Base-by-base conservation (phyloP, 2,329 filamentous ascomycete genomes). In the Pestalotiopsis fici region DNA sequence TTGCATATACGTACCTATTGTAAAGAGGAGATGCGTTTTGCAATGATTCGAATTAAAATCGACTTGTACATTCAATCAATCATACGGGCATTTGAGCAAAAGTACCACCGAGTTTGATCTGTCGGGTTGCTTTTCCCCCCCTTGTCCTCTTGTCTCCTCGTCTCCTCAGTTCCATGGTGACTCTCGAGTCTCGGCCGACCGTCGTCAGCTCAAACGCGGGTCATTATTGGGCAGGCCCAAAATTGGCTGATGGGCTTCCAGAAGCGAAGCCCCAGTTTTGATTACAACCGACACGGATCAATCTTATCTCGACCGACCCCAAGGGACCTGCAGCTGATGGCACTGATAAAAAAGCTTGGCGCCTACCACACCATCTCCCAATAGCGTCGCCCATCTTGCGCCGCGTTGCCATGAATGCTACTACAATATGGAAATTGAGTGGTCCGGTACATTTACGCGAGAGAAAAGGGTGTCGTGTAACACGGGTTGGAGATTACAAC, bases 321-420 rank as follows among this genome's bases (percentile, higher is more conserved):
- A 11, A 11, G 63, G 63, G 31, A 57, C 59, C 18, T 66, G 65
- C 65, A 66, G 65, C 37, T 61, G 56, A 62, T 61, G 35, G 65
- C 27, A 31, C 39, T 25, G 65, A 66, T 66, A 62, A 66, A 62
- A 66, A 66, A 66, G 65, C 65, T 66, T 66, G 65, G 65, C 65
- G 31, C 25, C 6, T 54, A 25, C 13, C 55, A 57, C 55, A 57
- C 55, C 55, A 57, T 57, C 55, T 25, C 23, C 31, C 31, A 35
- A 31, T 27, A 31, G 55, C 27, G 55, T 57, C 23, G 55, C 23
- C 31, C 23, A 12, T 31, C 23, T 11, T 54, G 55, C 55, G 43
- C 43, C 43, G 43, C 43, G 21, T 28, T 54, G 15, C 23, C 23
- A n/a, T n/a, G n/a, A 64, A 55, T 55, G 61, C 23, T 54, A 37